Evolutionary conservation across 2,329 filamentous ascomycete genomes (phyloP).

Genomic region (Capronia epimyces): DNA sequence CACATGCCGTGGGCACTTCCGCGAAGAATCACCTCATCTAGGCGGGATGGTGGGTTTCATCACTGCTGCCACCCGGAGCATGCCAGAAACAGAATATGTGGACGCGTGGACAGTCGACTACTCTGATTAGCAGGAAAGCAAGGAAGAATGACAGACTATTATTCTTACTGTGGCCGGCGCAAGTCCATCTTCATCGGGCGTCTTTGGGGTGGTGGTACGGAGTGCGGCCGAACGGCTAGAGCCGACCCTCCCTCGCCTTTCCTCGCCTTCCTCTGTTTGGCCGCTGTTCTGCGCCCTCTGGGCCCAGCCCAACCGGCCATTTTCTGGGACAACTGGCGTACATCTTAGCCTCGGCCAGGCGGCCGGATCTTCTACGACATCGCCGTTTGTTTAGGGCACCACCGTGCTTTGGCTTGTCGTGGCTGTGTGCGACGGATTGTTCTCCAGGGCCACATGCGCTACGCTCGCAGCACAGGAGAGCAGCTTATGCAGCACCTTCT

Average conservation of each 20-base stretch:
- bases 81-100: no score
- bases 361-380: not conserved
- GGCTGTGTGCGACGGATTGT: not conserved
- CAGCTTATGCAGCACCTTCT: not conserved
- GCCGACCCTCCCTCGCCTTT: slow-evolving; percentile 13
- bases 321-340: not conserved
- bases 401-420: not conserved
- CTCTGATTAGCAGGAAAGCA: no score
- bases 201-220: not conserved
- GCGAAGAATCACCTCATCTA: not conserved
- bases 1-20: not conserved
- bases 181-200: no score
- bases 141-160: not conserved
- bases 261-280: not conserved
- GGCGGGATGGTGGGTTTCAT: not conserved
- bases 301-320: not conserved
- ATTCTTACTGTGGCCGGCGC: not conserved
- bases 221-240: slow-evolving; percentile 6
- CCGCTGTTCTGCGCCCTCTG: not conserved
- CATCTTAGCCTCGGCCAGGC: not conserved
- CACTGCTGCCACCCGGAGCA: no score
- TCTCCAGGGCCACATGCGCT: not conserved
- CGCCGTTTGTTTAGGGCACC: not conserved
- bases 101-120: no score
- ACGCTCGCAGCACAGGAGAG: not conserved